These are phyloP conservation scores for Cymbopogon citratus DNA, from an alignment of 176 grass and related monocot species.

Conservation along the genomic window DNA sequence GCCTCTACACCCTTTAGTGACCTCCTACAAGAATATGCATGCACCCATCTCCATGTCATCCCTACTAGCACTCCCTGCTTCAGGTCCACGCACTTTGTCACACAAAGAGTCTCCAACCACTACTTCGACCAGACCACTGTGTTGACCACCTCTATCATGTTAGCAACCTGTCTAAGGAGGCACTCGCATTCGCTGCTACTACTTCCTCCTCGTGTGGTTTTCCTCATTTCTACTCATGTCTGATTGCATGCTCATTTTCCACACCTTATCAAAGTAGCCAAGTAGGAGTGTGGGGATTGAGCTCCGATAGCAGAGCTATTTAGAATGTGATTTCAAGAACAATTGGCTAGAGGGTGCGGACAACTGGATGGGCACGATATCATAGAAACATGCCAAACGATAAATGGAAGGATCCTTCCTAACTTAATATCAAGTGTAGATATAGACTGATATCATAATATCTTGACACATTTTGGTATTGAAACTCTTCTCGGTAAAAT, in stretches of 20 bases:
- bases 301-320: background rate
- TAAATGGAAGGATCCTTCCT: background rate
- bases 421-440: background rate
- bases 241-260: background rate
- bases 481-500: background rate
- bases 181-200: background rate
- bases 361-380: background rate
- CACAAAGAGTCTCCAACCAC: too few relatives aligned
- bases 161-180: background rate
- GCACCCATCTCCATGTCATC: background rate
- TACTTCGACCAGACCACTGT: background rate
- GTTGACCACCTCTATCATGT: background rate
- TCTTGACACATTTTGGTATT: background rate
- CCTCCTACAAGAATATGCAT: background rate
- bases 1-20: background rate
- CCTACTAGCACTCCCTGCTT: background rate
- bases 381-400: background rate
- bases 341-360: background rate
- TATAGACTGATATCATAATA: background rate
- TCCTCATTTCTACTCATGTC: background rate
- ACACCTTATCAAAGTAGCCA: background rate
- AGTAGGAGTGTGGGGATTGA: background rate
- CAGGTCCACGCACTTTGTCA: background rate
- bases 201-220: background rate
- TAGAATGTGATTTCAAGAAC: background rate